Evolutionary conservation across 257 asterid genomes (phyloP).

Genomic region (Hygrophila difformis): DNA sequence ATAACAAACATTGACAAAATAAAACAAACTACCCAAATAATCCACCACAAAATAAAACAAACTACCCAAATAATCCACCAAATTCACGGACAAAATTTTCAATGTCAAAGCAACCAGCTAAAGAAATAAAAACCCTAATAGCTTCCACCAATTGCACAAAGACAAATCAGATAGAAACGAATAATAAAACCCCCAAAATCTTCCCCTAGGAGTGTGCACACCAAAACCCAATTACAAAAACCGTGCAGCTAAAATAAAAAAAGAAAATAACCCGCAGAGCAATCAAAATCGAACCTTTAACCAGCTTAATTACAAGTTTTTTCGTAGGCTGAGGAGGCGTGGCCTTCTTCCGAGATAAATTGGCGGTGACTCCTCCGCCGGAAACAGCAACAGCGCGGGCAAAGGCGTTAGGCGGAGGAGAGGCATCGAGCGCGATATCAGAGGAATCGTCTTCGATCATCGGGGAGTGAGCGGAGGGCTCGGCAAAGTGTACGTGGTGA

Average conservation of each 20-base stretch:
- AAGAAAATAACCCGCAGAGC: neutral
- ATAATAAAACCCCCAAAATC: slow-evolving; percentile 5
- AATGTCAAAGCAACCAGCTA: slow-evolving; percentile 4
- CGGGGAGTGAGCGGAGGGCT: slow-evolving; percentile 30
- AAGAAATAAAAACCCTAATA: slow-evolving; percentile 27
- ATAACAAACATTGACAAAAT: slow-evolving; percentile 9
- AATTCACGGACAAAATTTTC: neutral
- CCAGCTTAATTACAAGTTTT: slow-evolving; percentile 73
- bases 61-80: slow-evolving; percentile 8
- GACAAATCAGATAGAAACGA: slow-evolving; percentile 8
- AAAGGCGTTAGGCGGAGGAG: slow-evolving; percentile 30
- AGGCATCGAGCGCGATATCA: slow-evolving; percentile 39
- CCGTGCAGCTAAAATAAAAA: neutral
- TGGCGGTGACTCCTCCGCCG: slow-evolving; percentile 50
- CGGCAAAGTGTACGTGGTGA: slow-evolving; percentile 46
- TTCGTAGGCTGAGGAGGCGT: slow-evolving; percentile 77
- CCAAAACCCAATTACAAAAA: slow-evolving; percentile 4
- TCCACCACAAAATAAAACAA: slow-evolving; percentile 1
- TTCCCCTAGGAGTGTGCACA: neutral
- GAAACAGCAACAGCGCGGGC: slow-evolving; percentile 31
- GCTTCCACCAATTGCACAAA: slow-evolving; percentile 11
- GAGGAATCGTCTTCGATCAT: slow-evolving; percentile 63
- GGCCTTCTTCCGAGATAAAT: slow-evolving; percentile 68
- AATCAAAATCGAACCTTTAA: slow-evolving; percentile 41
- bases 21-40: neutral